Base-by-base conservation (phyloP, 192 early-diverging fungal species). In the Entomortierella parvispora region DNA sequence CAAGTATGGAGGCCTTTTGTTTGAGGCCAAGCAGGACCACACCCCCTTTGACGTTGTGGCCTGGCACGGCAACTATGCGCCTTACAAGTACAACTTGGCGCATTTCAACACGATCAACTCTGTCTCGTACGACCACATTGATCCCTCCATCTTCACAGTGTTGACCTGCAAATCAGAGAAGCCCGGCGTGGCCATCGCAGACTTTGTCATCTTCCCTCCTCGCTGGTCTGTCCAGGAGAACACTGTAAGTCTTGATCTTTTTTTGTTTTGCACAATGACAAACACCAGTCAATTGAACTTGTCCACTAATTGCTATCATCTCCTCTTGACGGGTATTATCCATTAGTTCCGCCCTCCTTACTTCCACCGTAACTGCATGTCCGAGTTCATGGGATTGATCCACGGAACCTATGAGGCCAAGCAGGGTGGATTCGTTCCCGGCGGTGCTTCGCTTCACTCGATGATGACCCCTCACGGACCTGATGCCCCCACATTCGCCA, bases 311-410 rank as follows among this genome's bases (percentile, higher is more conserved):
- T 44, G 33, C 12, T 44, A 29, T 8, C 20, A 17, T 58, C 37
- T 22, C 42, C 15, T 55, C 29, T 20, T 14, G 4, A 44, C 33
- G 31, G 20, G 25, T 11, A 3, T 62, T 20, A 22, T 18, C 62
- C 57, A 31, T 29, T 58, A 86, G 83, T 92, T 93, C 84, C 88
- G 96, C 22, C 97, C 96, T 49, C 97, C 97, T 42, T 99, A 94
- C 79, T 97, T 93, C 83, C 97, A 99, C 82, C 93, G 97, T 51
- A 99, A 99, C 86, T 95, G 89, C 81, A 97, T 97, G 95, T 90
- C 93, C 59, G 97, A 99, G 84, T 99, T 97, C 83, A 97, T 99
- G 96, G 97, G 97, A 18, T 82, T 99, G 52, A 97, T 99, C 65
- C 79, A 80, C 23, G 97, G 97, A 52, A 85, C 85, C 12, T 99